Evolutionary conservation across 148 eudicot species (phyloP).

Genomic region (Cornus florida): DNA sequence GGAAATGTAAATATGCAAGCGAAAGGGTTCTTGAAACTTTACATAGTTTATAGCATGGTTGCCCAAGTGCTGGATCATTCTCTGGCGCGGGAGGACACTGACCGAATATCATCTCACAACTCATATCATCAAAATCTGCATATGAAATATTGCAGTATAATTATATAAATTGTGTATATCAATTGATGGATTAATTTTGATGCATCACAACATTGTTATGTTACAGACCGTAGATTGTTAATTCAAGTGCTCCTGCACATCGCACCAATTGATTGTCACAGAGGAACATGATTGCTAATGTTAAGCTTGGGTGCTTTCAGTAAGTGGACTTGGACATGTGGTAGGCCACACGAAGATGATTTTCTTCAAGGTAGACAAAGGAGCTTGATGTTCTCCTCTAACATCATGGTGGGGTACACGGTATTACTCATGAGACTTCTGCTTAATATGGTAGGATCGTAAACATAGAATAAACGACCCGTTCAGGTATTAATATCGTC

Average conservation of each 20-base stretch:
- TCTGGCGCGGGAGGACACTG: constrained; percentile 53
- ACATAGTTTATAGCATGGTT: constrained; percentile 77
- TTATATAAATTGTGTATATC: not conserved
- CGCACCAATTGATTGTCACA: not conserved
- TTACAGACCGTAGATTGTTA: not conserved
- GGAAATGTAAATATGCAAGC: not conserved
- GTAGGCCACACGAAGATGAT: not conserved
- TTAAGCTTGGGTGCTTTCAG: not conserved
- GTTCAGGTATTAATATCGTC: not conserved
- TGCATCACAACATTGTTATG: not conserved
- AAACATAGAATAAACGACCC: not conserved
- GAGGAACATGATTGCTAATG: not conserved
- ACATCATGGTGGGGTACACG: not conserved
- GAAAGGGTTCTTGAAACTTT: constrained; percentile 6
- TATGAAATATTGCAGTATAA: not conserved
- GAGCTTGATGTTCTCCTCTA: not conserved
- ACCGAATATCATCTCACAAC: constrained; percentile 78
- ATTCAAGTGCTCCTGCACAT: not conserved
- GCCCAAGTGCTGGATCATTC: constrained; percentile 53
- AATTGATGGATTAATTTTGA: not conserved
- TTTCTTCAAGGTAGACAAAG: not conserved
- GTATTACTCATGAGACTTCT: not conserved
- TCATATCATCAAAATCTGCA: constrained; percentile 92
- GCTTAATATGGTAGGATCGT: not conserved
- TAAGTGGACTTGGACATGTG: not conserved